Evolutionary conservation across 179 eudicot genomes (phyloP).

Genomic region (Sideroxylon spinosum): DNA sequence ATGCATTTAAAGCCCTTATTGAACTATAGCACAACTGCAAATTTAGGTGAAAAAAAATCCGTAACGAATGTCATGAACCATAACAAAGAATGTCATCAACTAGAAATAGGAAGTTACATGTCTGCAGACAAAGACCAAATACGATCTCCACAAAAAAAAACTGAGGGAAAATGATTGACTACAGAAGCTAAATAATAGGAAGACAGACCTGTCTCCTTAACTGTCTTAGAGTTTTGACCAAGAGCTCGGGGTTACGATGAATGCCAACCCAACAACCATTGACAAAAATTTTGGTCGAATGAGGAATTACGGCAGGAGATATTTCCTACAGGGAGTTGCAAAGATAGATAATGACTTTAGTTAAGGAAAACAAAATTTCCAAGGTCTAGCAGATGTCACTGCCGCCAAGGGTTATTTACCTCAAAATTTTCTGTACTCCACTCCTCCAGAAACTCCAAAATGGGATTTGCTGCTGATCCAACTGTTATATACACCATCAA

Average conservation of each 20-base stretch:
- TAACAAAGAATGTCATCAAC: too few species aligned
- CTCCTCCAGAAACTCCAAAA: conserved; percentile 91
- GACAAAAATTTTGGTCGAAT: conserved; percentile 85
- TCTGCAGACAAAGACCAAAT: too few species aligned
- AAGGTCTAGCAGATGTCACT: background rate
- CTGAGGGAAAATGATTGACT: too few species aligned
- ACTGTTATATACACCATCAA: conserved; percentile 93
- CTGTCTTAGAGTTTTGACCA: conserved; percentile 73
- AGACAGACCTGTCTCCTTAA: conserved; percentile 67
- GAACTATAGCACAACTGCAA: background rate
- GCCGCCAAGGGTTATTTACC: conserved; percentile 22
- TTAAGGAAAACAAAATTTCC: background rate
- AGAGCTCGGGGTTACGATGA: conserved; percentile 82
- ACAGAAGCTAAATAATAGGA: background rate
- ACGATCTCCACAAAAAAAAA: too few species aligned
- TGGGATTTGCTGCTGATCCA: conserved; percentile 96
- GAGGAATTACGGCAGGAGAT: conserved; percentile 88
- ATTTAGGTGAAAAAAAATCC: background rate
- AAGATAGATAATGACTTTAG: background rate
- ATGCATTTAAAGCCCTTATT: background rate
- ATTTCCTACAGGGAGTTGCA: conserved; percentile 41
- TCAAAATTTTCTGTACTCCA: conserved; percentile 98
- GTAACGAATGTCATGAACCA: background rate
- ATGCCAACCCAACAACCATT: conserved; percentile 96
- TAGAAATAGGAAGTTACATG: too few species aligned